These are phyloP conservation scores for Globisporangium nagaii DNA, from an alignment of 352 stramenopile species.

Conservation along the genomic window DNA sequence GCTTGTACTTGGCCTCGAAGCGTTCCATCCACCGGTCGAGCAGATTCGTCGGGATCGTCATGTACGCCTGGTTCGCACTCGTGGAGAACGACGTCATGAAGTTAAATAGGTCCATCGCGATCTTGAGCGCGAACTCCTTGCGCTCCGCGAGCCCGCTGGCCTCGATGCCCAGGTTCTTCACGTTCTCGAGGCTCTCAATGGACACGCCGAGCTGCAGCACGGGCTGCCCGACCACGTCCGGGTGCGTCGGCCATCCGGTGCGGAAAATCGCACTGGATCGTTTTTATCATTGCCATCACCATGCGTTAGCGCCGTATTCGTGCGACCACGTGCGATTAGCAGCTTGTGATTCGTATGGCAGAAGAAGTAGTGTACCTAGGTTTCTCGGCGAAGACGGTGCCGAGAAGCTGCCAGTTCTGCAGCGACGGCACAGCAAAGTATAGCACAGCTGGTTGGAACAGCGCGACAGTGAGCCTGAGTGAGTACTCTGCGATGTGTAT, in stretches of 20 bases:
- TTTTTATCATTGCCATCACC: too few species aligned
- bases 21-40: slow-evolving; percentile 90
- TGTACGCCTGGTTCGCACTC: slow-evolving; percentile 63
- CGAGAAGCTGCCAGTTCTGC: slow-evolving; percentile 67
- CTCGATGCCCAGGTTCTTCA: slow-evolving; percentile 74
- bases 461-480: not conserved
- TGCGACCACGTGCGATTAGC: not conserved
- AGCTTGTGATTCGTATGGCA: too few species aligned
- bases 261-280: slow-evolving; percentile 59
- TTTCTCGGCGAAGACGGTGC: slow-evolving; percentile 69
- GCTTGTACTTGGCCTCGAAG: slow-evolving; percentile 84
- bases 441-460: slow-evolving; percentile 33
- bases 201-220: slow-evolving; percentile 64
- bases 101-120: slow-evolving; percentile 90
- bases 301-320: not conserved
- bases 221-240: slow-evolving; percentile 47
- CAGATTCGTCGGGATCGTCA: slow-evolving; percentile 89
- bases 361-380: slow-evolving; percentile 25
- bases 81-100: slow-evolving; percentile 89
- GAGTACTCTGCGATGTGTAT: not conserved
- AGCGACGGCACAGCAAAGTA: slow-evolving; percentile 67
- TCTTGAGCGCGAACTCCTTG: slow-evolving; percentile 87
- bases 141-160: slow-evolving; percentile 54
- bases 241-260: slow-evolving; percentile 60
- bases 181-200: slow-evolving; percentile 66